phyloP scores from a whole-genome alignment of 108 stramenopile genomes.

The Asterionellopsis glacialis region DNA sequence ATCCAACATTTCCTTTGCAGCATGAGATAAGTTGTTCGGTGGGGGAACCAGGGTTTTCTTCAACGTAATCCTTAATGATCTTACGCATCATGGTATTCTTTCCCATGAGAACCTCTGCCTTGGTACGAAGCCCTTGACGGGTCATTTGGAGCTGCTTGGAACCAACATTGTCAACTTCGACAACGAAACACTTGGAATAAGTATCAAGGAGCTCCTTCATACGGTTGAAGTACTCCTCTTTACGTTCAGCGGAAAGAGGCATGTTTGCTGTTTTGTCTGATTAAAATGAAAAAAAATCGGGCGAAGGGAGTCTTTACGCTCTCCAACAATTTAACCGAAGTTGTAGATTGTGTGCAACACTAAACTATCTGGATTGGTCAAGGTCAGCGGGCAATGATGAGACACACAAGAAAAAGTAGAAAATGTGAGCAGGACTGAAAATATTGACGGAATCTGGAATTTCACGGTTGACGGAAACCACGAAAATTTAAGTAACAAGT shows the following conservation, averaged over 20 bases:
- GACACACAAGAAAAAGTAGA: background rate
- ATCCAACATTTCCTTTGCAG: conserved; percentile 97
- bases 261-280: conserved; percentile 38
- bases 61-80: conserved; percentile 86
- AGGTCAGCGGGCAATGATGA: background rate
- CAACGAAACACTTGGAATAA: conserved; percentile 90
- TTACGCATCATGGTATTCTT: conserved; percentile 99
- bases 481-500: background rate
- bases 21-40: conserved; percentile 58
- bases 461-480: background rate
- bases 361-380: background rate
- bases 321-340: conserved; percentile 11
- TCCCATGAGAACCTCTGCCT: conserved; percentile 95
- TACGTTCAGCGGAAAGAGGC: conserved; percentile 87
- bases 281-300: background rate
- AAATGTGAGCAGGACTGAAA: background rate
- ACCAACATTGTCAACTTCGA: conserved; percentile 97
- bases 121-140: conserved; percentile 88
- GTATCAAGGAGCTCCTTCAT: conserved; percentile 69
- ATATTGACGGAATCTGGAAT: background rate
- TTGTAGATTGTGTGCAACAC: background rate
- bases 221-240: conserved; percentile 76
- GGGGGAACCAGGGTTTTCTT: conserved; percentile 91
- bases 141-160: conserved; percentile 96
- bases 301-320: conserved; percentile 8